Base-by-base conservation (phyloP, 2,329 filamentous ascomycete species). In the Alternaria alternata region DNA sequence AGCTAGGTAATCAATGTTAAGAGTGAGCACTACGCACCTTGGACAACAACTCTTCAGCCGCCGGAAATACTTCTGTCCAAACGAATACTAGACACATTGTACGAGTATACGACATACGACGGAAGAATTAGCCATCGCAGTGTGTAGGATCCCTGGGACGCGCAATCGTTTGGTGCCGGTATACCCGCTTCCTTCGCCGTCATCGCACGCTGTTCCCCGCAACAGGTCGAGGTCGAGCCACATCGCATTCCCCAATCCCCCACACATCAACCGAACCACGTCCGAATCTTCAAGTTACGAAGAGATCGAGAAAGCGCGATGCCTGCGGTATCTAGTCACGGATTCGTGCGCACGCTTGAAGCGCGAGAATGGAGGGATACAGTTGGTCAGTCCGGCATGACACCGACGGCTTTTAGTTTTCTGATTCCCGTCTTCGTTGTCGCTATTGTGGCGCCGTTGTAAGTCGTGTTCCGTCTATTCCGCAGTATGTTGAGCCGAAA, bases 381-480 rank as follows among this genome's bases (percentile, higher is more conserved):
- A 3, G 63, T 68, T 3, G 65, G 65, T 7, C 61, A 63, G 53
- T 66, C 66, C 44, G 60, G 67, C 20, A 64, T 74, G 57, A 71
- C 71, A n/a, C 64, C 70, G 7, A 73, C 68, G 8, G 70, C 73
- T 4, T 69, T 75, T 48, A 66, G 66, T 2, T 75, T 76, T 30
- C 51, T 76, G 24, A 65, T 75, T 24, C 73, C 74, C 0, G 62
- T 76, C 1, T 70, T 76, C 18, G 51, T 74, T 4, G 60, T 75
- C 22, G 69, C 75, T 24, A 62, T 76, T 18, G 59, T 69, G 46
- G 68, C 59, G 38, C 74, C 74, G 14, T 69, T 75, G 73, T 75
- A 66, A 66, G 73, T 67, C 22, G 28, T 22, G 8, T 7, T 22
- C 24, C 24, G 24, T 16, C 20, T 24, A 12, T 36, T 49, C 46